Conservation (phyloP, 352 stramenopile genomes). For the Phytopythium sindhum region DNA sequence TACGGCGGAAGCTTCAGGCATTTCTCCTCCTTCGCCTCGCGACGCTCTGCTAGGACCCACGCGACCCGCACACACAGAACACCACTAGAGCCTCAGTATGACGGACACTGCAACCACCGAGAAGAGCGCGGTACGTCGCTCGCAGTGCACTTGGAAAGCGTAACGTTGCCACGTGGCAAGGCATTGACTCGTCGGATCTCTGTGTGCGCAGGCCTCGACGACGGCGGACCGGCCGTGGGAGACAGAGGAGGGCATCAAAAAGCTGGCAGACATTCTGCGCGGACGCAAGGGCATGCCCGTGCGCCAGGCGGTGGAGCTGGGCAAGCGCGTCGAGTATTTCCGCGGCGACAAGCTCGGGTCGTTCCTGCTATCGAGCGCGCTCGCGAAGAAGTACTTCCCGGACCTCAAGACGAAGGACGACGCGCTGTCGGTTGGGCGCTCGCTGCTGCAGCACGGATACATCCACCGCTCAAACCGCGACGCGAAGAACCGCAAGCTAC, state of each 20-base stretch:
- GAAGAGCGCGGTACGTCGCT: constrained; percentile 1
- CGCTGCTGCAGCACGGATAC: constrained; percentile 75
- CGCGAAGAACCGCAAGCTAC: constrained; percentile 82
- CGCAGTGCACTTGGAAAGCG: background rate
- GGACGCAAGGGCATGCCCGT: constrained; percentile 86
- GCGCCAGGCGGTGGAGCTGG: constrained; percentile 86
- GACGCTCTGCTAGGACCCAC: background rate
- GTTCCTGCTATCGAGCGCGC: constrained; percentile 76
- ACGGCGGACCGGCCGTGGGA: constrained; percentile 62
- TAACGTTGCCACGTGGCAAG: background rate
- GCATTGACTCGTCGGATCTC: background rate
- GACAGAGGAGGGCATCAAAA: constrained; percentile 66
- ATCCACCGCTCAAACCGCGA: constrained; percentile 88
- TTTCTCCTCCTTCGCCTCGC: background rate
- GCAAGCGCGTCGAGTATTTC: constrained; percentile 92
- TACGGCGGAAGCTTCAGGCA: background rate
- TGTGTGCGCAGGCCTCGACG: constrained; percentile 11
- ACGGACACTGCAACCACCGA: background rate
- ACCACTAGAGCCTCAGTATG: background rate
- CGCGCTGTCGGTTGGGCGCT: constrained; percentile 62
- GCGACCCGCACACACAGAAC: background rate
- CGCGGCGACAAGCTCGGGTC: constrained; percentile 80
- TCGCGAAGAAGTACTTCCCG: constrained; percentile 83
- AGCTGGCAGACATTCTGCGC: constrained; percentile 81
- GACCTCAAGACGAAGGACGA: constrained; percentile 80